Evolutionary conservation across 768 basidiomycete species (phyloP).

Genomic region (Hortiboletus campestris): DNA sequence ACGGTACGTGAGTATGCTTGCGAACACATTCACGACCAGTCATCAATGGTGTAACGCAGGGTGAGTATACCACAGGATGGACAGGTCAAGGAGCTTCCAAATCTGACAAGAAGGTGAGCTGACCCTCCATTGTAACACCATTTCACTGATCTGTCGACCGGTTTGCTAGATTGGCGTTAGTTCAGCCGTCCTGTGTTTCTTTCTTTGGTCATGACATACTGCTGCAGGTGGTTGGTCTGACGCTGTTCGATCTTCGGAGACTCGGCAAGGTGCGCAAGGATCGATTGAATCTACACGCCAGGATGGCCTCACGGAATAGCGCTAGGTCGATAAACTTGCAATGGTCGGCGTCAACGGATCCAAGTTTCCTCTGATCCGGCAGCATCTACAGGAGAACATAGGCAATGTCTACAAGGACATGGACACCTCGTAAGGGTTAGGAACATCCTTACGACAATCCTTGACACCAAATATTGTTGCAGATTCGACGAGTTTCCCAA

Average conservation of each 20-base stretch:
- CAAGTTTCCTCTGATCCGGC: conserved; percentile 83
- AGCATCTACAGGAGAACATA: conserved; percentile 82
- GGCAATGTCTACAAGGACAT: conserved; percentile 82
- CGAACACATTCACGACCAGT: neutral
- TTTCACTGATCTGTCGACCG: neutral
- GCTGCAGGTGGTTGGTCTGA: conserved; percentile 79
- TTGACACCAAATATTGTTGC: neutral
- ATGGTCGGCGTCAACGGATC: conserved; percentile 91
- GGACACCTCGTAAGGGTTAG: conserved; percentile 64
- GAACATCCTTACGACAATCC: neutral
- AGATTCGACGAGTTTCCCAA: conserved; percentile 84
- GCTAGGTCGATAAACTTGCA: conserved; percentile 63
- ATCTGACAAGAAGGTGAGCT: conserved; percentile 86
- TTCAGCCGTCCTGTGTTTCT: conserved; percentile 5
- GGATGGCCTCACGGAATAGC: conserved; percentile 7
- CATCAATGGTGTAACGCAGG: conserved; percentile 35
- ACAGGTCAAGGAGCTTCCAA: conserved; percentile 88
- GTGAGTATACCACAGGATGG: conserved; percentile 96
- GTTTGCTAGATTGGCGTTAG: conserved; percentile 63
- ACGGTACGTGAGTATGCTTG: conserved; percentile 32
- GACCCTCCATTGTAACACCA: neutral
- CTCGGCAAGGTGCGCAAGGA: conserved; percentile 61
- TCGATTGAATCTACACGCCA: neutral
- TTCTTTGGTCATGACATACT: conserved; percentile 12
- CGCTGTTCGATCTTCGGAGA: conserved; percentile 85